phyloP scores from a whole-genome alignment of 345 rosid genomes.

The Eucalyptus urophylla region DNA sequence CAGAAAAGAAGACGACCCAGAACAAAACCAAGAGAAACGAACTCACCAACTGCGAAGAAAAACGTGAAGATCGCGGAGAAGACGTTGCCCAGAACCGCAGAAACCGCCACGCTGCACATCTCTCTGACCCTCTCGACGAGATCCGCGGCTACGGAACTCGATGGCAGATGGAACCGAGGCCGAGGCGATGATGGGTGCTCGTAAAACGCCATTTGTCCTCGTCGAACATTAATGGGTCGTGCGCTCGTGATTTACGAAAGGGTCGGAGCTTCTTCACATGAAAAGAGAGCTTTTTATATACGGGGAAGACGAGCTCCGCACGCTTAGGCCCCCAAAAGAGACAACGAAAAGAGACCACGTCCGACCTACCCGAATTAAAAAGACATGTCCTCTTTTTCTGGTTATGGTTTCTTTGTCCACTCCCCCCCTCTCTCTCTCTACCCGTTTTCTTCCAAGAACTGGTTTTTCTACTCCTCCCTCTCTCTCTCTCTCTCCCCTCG shows the following conservation, averaged over 20 bases:
- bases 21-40: neutral
- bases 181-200: conserved; percentile 35
- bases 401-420: neutral
- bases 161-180: conserved; percentile 30
- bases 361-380: conserved; percentile 6
- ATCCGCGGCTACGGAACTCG: conserved; percentile 26
- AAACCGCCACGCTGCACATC: conserved; percentile 50
- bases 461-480: neutral
- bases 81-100: conserved; percentile 73
- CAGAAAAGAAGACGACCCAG: neutral
- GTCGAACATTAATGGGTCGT: neutral
- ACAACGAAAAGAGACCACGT: neutral
- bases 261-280: neutral
- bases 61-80: conserved; percentile 93
- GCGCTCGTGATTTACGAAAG: neutral
- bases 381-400: neutral
- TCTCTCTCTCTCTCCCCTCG: neutral
- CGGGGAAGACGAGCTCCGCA: neutral
- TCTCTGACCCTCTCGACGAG: conserved; percentile 52
- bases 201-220: conserved; percentile 37
- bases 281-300: neutral
- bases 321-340: neutral
- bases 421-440: neutral
- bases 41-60: conserved; percentile 91
- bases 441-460: neutral